Evolutionary conservation across 1,284 basidiomycete species (phyloP).

Genomic region (Marasmius sp.): DNA sequence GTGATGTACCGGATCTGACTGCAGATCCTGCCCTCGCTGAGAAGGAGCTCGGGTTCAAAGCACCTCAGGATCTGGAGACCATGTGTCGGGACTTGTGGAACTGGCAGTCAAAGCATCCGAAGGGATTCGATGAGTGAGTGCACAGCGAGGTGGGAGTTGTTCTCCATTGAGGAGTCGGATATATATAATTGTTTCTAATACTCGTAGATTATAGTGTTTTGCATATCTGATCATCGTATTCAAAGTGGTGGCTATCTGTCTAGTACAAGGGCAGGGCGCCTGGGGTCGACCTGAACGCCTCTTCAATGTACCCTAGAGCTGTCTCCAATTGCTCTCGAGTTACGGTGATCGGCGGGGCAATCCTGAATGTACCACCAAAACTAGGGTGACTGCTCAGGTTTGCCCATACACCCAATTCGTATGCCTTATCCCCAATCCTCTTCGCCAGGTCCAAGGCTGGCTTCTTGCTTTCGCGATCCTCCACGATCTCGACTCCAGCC

Average conservation of each 20-base stretch:
- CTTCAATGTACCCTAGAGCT: slow-evolving; percentile 18
- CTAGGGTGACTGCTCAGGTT: slow-evolving; percentile 20
- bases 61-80: slow-evolving; percentile 75
- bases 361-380: slow-evolving; percentile 19
- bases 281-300: slow-evolving; percentile 14
- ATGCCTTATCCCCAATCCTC: slow-evolving; percentile 17
- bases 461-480: slow-evolving; percentile 18
- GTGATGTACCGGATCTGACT: slow-evolving; percentile 96
- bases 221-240: no score
- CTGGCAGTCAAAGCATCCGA: slow-evolving; percentile 85
- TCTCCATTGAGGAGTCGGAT: no score
- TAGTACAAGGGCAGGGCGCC: background rate
- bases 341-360: slow-evolving; percentile 20
- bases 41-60: slow-evolving; percentile 94
- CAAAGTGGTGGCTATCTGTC: no score
- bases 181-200: no score
- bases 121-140: slow-evolving; percentile 51
- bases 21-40: slow-evolving; percentile 92
- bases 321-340: slow-evolving; percentile 19
- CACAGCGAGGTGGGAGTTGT: no score
- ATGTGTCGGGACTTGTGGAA: slow-evolving; percentile 96
- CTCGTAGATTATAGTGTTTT: no score
- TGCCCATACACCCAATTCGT: slow-evolving; percentile 21
- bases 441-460: slow-evolving; percentile 18
- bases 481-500: slow-evolving; percentile 22